Base-by-base conservation (phyloP, 805 yeast species). In the Naumovozyma dairenensis region DNA sequence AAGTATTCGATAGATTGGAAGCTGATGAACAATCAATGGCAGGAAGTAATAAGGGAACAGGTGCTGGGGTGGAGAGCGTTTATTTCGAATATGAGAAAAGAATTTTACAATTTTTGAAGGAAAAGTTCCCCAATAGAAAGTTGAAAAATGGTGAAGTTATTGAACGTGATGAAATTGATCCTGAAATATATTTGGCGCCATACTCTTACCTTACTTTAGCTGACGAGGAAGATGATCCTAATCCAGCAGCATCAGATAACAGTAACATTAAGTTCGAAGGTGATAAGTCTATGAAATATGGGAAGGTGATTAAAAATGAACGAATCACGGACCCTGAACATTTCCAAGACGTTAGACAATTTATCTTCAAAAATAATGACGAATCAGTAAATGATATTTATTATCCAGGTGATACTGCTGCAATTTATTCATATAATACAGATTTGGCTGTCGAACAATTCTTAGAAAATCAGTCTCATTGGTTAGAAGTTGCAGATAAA, bases 261-360 rank as follows among this genome's bases (percentile, higher is more conserved):
- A 17, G 14, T 14, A 16, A 28, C 7, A 32, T 42, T 6, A 29
- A 45, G 15, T 38, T 51, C 34, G 16, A 35, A 2, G 54, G 53
- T 3, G 47, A 44, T 21, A 38, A 34, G 1, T 34, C 37, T 1
- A 29, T 57, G 5, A 32, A 44, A 6, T 36, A 34, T 5, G 94
- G 81, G 0, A 59, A 43, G 7, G 65, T 87, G 5, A 36, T 41
- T 0, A 29, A 40, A 2, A 84, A 84, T 48, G 41, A 57, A 1
- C 59, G 95, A 37, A 60, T 92, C 12, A 89, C 97, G 0, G 55
- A 71, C 0, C 39, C 44, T 0, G 77, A 73, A 33, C 97, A 92
- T 60, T 85, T 84, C 59, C 97, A 92, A 56, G 97, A 92, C 53
- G 94, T 89, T 2, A 66, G 96, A 25, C 74, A 71, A 34, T 55